Evolutionary conservation across 2,329 filamentous ascomycete genomes (phyloP).

Genomic region (Venturia pyrina): DNA sequence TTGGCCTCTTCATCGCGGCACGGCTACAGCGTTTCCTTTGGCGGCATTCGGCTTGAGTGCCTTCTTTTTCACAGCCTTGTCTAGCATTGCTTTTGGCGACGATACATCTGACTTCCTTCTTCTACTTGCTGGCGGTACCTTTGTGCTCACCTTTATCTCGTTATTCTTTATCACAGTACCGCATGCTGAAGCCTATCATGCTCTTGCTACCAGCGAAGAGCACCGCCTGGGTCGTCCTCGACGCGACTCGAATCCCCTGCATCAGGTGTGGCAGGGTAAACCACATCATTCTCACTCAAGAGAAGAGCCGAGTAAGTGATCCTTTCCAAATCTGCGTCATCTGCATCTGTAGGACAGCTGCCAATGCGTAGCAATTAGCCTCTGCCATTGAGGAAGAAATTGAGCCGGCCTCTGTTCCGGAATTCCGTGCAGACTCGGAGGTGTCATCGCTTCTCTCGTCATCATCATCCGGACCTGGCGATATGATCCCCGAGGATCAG

Average conservation of each 20-base stretch:
- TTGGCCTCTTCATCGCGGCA: constrained; percentile 83
- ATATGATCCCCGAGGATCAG: constrained; percentile 36
- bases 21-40: constrained; percentile 85
- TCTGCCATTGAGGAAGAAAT: neutral
- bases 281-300: constrained; percentile 27
- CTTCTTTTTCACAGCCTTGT: constrained; percentile 85
- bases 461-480: constrained; percentile 43
- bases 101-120: constrained; percentile 74
- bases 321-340: neutral
- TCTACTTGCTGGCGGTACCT: constrained; percentile 71
- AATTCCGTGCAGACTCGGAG: neutral
- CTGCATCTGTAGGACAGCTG: constrained; percentile 11
- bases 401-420: neutral
- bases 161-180: constrained; percentile 80
- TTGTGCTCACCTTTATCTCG: constrained; percentile 60
- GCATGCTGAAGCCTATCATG: constrained; percentile 48
- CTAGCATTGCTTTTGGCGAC: constrained; percentile 68
- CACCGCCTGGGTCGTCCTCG: constrained; percentile 32
- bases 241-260: constrained; percentile 34
- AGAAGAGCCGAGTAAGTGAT: constrained; percentile 57
- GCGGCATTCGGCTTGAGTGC: constrained; percentile 91
- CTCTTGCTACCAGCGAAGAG: constrained; percentile 42
- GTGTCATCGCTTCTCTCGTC: constrained; percentile 56
- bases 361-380: constrained; percentile 8
- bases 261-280: constrained; percentile 37